A percentile compares a stretch with the other conserved stretches of the same genome.
These are phyloP conservation scores for Lyophyllum shimeji DNA, from an alignment of 768 basidiomycete genomes.

Conservation along the genomic window DNA sequence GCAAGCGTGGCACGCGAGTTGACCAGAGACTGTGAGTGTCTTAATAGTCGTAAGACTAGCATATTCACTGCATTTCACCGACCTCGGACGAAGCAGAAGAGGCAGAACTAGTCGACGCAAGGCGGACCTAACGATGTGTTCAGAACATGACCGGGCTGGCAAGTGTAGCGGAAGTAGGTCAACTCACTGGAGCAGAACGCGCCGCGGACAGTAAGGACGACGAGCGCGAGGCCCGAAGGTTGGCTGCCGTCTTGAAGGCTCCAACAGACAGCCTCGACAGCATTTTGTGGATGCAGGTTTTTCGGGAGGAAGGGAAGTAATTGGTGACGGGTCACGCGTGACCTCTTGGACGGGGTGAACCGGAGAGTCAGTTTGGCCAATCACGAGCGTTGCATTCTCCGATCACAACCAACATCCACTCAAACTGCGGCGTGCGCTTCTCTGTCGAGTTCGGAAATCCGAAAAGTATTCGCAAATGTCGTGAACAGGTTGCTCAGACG, in stretches of 20 bases:
- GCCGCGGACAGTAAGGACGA: slow-evolving; percentile 38
- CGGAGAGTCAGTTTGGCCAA: slow-evolving; percentile 40
- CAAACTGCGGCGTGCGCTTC: no score
- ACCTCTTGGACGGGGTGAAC: slow-evolving; percentile 45
- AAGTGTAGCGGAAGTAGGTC: slow-evolving; percentile 7
- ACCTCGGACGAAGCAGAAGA: slow-evolving; percentile 64
- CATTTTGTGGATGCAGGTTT: slow-evolving; percentile 64
- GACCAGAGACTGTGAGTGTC: slow-evolving; percentile 51
- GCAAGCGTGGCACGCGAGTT: slow-evolving; percentile 74
- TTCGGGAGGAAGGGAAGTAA: slow-evolving; percentile 37
- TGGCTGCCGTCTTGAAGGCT: slow-evolving; percentile 60
- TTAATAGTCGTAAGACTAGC: background rate
- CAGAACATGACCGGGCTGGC: slow-evolving; percentile 12
- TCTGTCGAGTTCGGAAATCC: no score
- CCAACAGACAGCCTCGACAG: slow-evolving; percentile 79
- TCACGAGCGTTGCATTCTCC: slow-evolving; percentile 27
- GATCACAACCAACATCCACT: slow-evolving; percentile 1
- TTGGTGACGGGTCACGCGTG: slow-evolving; percentile 45
- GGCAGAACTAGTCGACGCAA: slow-evolving; percentile 66
- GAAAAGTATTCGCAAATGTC: no score
- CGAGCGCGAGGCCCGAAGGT: slow-evolving; percentile 45
- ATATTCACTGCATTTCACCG: slow-evolving; percentile 21
- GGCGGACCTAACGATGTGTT: slow-evolving; percentile 53
- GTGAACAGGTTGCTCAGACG: background rate
- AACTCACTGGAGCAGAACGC: slow-evolving; percentile 52